Conservation (phyloP, 2,329 filamentous ascomycete species). For the Fusarium luffae region DNA sequence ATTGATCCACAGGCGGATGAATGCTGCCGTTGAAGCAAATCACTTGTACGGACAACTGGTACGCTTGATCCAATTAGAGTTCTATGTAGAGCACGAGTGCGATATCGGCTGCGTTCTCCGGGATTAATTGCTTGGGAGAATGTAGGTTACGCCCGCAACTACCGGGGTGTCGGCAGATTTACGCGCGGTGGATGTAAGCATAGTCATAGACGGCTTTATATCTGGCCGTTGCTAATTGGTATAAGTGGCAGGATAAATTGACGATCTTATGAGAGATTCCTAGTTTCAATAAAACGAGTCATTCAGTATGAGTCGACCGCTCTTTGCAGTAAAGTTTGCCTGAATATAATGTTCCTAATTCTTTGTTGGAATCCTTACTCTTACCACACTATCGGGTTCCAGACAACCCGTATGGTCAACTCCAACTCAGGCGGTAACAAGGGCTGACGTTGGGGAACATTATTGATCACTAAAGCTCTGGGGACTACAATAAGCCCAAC, state of each 20-base stretch:
- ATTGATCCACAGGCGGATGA: background rate
- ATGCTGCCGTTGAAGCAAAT: background rate
- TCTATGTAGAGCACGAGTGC: background rate
- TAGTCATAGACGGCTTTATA: background rate
- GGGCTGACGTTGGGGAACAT: conserved; percentile 15
- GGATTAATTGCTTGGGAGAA: background rate
- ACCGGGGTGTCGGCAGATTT: background rate
- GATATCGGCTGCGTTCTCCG: background rate
- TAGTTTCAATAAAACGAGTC: background rate
- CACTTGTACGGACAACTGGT: no score
- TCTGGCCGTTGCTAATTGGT: background rate
- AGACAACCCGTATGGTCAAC: background rate
- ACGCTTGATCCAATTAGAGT: background rate
- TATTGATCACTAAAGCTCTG: background rate
- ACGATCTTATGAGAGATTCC: background rate
- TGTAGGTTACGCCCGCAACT: background rate
- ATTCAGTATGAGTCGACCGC: background rate
- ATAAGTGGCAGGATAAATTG: background rate
- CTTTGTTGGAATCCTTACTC: background rate
- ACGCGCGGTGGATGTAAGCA: background rate
- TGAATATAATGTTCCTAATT: background rate
- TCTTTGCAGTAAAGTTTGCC: background rate
- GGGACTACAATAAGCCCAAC: background rate
- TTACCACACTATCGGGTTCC: background rate
- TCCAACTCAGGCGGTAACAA: background rate